Conservation (phyloP, 805 yeast species). For the Hanseniaspora taiwanica region DNA sequence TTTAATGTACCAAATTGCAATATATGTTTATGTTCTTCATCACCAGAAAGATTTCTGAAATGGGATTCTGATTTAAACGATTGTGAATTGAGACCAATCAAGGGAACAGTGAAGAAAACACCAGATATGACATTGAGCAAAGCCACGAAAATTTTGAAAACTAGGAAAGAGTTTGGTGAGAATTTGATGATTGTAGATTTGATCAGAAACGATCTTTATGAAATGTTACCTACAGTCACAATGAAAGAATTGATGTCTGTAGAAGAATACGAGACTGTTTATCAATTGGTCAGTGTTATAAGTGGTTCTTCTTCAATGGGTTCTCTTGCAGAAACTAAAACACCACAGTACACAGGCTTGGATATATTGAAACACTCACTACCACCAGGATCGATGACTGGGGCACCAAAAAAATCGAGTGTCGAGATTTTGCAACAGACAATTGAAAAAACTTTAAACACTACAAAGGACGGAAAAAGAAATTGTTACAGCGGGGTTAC, state of each 20-base stretch:
- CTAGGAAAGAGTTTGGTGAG: constrained; percentile 91
- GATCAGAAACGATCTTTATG: constrained; percentile 80
- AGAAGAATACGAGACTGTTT: constrained; percentile 86
- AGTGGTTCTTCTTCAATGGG: constrained; percentile 34
- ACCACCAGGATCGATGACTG: constrained; percentile 99
- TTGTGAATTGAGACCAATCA: constrained; percentile 86
- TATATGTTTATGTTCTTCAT: constrained; percentile 56
- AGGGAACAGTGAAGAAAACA: constrained; percentile 66
- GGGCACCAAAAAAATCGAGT: constrained; percentile 92
- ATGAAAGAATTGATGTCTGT: constrained; percentile 78
- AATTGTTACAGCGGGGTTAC: constrained; percentile 91
- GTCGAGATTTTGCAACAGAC: constrained; percentile 59
- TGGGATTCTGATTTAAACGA: constrained; percentile 42
- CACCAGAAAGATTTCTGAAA: constrained; percentile 85
- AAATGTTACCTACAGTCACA: constrained; percentile 47
- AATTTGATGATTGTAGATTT: constrained; percentile 94
- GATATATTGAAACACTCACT: constrained; percentile 67
- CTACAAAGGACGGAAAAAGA: constrained; percentile 27
- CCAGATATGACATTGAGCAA: constrained; percentile 40
- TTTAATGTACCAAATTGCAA: constrained; percentile 48
- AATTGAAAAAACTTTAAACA: constrained; percentile 22
- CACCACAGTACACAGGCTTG: constrained; percentile 42
- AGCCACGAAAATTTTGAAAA: constrained; percentile 54
- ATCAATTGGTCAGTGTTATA: constrained; percentile 82
- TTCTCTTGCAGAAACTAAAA: constrained; percentile 7